Evolutionary conservation across 169 alveolate species (phyloP).

Genomic region (Eimeria tenella): DNA sequence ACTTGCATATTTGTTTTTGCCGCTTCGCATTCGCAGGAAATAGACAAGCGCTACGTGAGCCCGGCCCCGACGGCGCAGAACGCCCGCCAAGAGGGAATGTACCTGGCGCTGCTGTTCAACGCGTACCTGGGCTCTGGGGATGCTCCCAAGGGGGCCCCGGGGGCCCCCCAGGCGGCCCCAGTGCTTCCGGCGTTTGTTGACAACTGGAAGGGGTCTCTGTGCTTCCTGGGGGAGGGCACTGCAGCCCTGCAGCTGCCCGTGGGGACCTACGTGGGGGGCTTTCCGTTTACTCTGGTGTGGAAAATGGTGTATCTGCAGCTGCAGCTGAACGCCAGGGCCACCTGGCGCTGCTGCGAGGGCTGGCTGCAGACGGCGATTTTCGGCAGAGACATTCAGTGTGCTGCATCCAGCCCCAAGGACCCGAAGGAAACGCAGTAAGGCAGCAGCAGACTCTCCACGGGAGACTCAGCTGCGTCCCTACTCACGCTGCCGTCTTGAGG

Average conservation of each 20-base stretch:
- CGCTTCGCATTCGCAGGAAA: constrained; percentile 14
- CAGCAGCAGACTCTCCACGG: background rate
- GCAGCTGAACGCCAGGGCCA: constrained; percentile 24
- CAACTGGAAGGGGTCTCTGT: constrained; percentile 32
- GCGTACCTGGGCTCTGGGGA: background rate
- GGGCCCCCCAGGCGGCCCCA: constrained; percentile 27
- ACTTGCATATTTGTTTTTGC: background rate
- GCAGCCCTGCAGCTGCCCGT: constrained; percentile 53
- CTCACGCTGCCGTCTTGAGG: no score
- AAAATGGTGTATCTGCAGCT: constrained; percentile 25
- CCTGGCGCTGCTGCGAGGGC: constrained; percentile 45
- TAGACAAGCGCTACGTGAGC: constrained; percentile 80
- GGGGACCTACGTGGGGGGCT: constrained; percentile 68
- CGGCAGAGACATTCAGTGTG: constrained; percentile 1
- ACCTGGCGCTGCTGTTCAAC: constrained; percentile 80
- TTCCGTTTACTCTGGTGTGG: constrained; percentile 40
- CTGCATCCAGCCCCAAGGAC: background rate
- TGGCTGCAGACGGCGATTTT: constrained; percentile 3
- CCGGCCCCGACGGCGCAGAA: constrained; percentile 88
- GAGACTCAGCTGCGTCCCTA: background rate
- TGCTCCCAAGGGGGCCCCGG: background rate
- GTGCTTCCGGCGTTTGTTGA: constrained; percentile 37
- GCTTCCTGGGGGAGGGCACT: constrained; percentile 21
- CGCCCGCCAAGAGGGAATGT: constrained; percentile 83
- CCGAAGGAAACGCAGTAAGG: background rate